These are phyloP conservation scores for Papilionanthe hybrid DNA, from an alignment of 116 monocot species.

Conservation along the genomic window DNA sequence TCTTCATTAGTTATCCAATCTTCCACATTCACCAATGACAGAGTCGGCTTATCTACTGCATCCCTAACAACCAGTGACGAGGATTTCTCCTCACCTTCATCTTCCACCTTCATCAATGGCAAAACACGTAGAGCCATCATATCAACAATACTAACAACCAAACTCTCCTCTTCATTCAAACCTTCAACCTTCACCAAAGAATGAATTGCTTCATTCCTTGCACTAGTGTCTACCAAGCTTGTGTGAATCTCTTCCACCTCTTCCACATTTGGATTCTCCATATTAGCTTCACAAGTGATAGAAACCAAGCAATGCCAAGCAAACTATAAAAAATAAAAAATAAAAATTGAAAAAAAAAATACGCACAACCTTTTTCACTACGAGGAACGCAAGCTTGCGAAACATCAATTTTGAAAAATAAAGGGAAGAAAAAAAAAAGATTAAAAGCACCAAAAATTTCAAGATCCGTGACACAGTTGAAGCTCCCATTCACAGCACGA, in stretches of 20 bases:
- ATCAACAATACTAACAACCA: not conserved
- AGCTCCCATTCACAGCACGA: no score
- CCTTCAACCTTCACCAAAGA: not conserved
- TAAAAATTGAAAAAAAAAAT: no score
- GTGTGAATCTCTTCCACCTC: not conserved
- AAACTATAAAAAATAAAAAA: no score
- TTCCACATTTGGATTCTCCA: not conserved
- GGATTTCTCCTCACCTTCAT: not conserved
- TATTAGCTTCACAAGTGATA: no score
- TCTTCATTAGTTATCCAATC: not conserved
- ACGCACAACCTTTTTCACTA: no score
- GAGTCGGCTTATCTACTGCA: not conserved
- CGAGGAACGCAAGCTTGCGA: no score
- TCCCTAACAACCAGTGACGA: not conserved
- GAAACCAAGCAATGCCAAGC: no score
- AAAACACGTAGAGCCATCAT: not conserved
- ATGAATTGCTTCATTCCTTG: not conserved
- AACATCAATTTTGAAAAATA: no score
- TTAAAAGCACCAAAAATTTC: no score
- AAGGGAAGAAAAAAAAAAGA: no score
- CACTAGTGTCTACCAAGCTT: not conserved
- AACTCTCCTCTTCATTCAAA: not conserved
- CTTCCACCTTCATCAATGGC: constrained; percentile 7
- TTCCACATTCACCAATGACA: constrained; percentile 5
- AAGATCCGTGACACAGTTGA: no score